phyloP scores from a whole-genome alignment of 257 asterid species.

The Nicotiana benthamiana region DNA sequence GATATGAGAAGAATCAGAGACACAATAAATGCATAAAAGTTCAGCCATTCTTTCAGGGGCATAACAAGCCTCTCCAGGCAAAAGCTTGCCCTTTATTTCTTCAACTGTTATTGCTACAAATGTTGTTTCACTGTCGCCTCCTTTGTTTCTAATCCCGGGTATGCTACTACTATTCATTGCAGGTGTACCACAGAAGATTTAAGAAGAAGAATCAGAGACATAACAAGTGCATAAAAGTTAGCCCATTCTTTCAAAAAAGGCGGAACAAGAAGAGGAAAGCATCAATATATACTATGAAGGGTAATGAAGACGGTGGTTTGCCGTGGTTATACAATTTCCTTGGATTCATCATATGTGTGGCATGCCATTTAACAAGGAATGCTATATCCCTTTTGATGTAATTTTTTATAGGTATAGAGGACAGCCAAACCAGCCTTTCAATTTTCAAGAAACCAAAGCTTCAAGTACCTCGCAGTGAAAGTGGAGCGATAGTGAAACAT shows the following conservation, averaged over 20 bases:
- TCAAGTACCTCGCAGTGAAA: not conserved
- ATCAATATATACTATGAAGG: not conserved
- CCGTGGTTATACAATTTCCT: not conserved
- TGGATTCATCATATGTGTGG: not conserved
- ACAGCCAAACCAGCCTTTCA: not conserved
- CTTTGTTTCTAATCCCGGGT: not conserved
- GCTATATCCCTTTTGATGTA: not conserved
- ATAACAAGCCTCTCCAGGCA: not conserved
- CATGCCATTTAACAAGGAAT: not conserved
- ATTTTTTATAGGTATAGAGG: not conserved
- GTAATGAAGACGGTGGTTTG: not conserved
- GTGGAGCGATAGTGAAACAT: not conserved
- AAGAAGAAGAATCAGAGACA: not conserved
- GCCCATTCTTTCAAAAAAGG: not conserved
- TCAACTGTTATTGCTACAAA: not conserved
- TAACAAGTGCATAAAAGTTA: not conserved
- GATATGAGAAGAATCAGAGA: not conserved
- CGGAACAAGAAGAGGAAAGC: not conserved
- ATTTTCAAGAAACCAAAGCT: not conserved
- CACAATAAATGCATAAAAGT: not conserved
- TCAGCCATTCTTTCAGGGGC: not conserved
- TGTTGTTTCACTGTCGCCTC: not conserved
- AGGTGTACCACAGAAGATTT: not conserved
- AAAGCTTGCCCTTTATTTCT: not conserved
- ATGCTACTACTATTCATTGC: not conserved